These are phyloP conservation scores for Talaromyces funiculosus DNA, from an alignment of 2,329 filamentous ascomycete genomes.

Conservation along the genomic window DNA sequence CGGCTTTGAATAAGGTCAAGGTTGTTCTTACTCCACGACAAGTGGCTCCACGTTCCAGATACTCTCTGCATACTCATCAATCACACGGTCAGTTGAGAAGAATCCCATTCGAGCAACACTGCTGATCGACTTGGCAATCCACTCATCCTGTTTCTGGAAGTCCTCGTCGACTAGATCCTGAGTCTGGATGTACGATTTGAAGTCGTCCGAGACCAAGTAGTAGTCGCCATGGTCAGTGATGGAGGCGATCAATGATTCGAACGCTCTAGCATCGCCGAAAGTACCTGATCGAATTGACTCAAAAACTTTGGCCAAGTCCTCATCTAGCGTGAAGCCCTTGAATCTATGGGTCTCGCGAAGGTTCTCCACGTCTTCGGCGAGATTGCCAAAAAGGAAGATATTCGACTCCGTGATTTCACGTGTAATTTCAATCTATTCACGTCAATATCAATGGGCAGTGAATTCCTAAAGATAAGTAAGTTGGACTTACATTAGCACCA, in stretches of 20 bases:
- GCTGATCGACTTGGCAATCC: slow-evolving; percentile 83
- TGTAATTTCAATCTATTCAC: slow-evolving; percentile 79
- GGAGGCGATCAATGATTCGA: slow-evolving; percentile 74
- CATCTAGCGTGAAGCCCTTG: slow-evolving; percentile 69
- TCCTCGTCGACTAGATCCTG: slow-evolving; percentile 86
- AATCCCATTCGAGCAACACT: slow-evolving; percentile 94
- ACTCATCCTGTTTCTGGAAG: slow-evolving; percentile 86
- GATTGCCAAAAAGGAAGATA: slow-evolving; percentile 96
- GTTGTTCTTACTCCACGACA: slow-evolving; percentile 32
- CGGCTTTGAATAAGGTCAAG: too few species aligned
- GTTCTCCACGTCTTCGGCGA: slow-evolving; percentile 94
- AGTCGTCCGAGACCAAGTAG: slow-evolving; percentile 96
- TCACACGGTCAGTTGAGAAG: slow-evolving; percentile 91
- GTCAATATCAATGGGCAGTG: background rate
- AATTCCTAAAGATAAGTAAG: background rate
- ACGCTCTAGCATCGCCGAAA: slow-evolving; percentile 75
- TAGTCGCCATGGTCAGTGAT: slow-evolving; percentile 94
- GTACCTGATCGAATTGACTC: slow-evolving; percentile 69
- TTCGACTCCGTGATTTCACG: slow-evolving; percentile 94
- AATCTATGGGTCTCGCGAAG: slow-evolving; percentile 87
- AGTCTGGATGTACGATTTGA: slow-evolving; percentile 88
- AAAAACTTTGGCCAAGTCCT: slow-evolving; percentile 75
- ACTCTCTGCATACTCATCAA: slow-evolving; percentile 92
- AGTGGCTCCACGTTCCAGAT: slow-evolving; percentile 97
- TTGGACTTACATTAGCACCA: slow-evolving; percentile 76